These are phyloP conservation scores for Diaporthe amygdali DNA, from an alignment of 2,329 filamentous ascomycete genomes.

Conservation along the genomic window DNA sequence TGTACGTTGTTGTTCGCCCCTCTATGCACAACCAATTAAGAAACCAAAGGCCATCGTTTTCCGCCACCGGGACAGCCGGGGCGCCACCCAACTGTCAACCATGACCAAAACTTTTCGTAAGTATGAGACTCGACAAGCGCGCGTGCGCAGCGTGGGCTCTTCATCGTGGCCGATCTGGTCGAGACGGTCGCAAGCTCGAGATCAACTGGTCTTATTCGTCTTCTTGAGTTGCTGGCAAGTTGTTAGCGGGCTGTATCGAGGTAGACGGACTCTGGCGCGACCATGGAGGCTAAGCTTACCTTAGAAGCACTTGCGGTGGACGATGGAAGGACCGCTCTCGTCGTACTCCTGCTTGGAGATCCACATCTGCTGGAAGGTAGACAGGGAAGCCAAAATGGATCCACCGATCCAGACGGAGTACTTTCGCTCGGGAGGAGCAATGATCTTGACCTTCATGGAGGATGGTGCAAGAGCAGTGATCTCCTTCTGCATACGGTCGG, in stretches of 20 bases:
- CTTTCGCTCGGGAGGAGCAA: slow-evolving; percentile 99
- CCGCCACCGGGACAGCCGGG: slow-evolving; percentile 50
- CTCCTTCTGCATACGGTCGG: slow-evolving; percentile 99
- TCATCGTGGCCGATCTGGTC: slow-evolving; percentile 50
- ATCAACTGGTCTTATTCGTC: slow-evolving; percentile 30
- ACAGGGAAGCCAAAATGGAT: slow-evolving; percentile 98
- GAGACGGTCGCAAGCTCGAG: slow-evolving; percentile 46
- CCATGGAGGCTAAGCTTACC: slow-evolving; percentile 48
- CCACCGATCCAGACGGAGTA: slow-evolving; percentile 99
- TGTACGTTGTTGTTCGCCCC: slow-evolving; percentile 49
- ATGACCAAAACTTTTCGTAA: slow-evolving; percentile 63
- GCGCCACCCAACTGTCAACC: slow-evolving; percentile 58
- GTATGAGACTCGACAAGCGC: slow-evolving; percentile 59
- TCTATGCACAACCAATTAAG: slow-evolving; percentile 54
- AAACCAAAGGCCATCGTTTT: slow-evolving; percentile 55
- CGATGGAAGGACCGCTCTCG: slow-evolving; percentile 98
- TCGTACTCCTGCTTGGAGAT: slow-evolving; percentile 99
- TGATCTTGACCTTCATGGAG: slow-evolving; percentile 99
- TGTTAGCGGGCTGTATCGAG: neutral
- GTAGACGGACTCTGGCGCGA: neutral
- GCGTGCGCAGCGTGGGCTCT: slow-evolving; percentile 51
- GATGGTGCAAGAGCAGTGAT: slow-evolving; percentile 99
- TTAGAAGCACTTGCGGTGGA: slow-evolving; percentile 99
- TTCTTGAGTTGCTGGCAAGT: slow-evolving; percentile 25
- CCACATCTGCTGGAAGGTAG: slow-evolving; percentile 99